Percentiles rank a stretch among this genome's conserved stretches.
Conservation (phyloP, 2,329 filamentous ascomycete species). For the Fusarium denticulatum region DNA sequence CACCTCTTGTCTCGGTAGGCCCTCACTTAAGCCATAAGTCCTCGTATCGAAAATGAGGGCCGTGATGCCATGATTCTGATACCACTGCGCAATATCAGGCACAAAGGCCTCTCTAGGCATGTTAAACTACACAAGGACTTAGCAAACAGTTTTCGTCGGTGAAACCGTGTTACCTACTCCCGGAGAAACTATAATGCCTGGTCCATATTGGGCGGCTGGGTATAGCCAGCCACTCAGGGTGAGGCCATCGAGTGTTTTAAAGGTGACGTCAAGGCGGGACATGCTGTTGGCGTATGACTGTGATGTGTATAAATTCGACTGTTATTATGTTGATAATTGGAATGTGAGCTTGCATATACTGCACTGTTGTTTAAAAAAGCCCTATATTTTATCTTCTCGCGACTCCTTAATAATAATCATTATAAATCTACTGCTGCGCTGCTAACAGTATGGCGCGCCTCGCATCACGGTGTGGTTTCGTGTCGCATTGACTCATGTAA, state of each 20-base stretch:
- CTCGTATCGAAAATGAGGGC: neutral
- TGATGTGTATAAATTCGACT: neutral
- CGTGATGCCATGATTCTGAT: neutral
- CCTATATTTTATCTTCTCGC: neutral
- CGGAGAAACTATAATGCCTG: neutral
- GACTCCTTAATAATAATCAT: neutral
- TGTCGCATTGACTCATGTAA: neutral
- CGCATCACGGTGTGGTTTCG: neutral
- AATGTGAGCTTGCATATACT: neutral
- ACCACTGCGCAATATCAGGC: neutral
- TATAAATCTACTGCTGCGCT: accelerated
- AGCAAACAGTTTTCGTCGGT: accelerated
- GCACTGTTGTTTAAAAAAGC: accelerated
- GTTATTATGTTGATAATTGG: neutral
- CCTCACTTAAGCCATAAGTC: neutral
- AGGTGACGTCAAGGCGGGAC: neutral
- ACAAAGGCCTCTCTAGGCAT: neutral
- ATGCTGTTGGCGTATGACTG: neutral
- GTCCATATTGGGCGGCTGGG: neutral
- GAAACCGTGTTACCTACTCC: neutral
- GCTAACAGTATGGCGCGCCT: neutral
- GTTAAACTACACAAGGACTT: neutral
- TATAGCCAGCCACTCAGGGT: neutral
- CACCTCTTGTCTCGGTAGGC: neutral
- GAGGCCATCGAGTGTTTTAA: neutral